These are phyloP conservation scores for Biancaea sappan DNA, from an alignment of 306 rosid genomes.

Conservation along the genomic window DNA sequence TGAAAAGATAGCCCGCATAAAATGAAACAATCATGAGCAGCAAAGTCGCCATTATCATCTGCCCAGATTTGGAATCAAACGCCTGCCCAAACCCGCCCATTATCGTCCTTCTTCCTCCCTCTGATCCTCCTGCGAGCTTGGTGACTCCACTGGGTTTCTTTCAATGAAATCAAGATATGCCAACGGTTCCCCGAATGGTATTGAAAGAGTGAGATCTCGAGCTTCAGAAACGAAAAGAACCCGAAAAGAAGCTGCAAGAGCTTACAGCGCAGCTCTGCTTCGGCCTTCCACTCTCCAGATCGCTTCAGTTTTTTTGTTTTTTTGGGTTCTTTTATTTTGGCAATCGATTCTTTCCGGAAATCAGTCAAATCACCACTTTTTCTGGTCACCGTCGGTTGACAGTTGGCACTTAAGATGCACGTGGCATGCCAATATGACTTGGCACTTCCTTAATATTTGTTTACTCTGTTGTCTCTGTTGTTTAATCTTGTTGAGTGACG, in stretches of 20 bases:
- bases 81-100: constrained; percentile 21
- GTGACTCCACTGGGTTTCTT: neutral
- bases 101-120: neutral
- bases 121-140: neutral
- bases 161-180: neutral
- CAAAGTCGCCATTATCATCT: constrained; percentile 45
- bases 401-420: constrained; percentile 17
- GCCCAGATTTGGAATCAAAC: constrained; percentile 46
- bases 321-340: no score
- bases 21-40: constrained; percentile 53
- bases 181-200: neutral
- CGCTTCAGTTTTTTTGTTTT: neutral
- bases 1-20: constrained; percentile 55
- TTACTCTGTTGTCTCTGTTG: neutral
- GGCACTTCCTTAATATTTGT: neutral
- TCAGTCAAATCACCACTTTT: neutral
- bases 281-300: neutral
- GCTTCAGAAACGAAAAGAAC: neutral
- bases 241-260: neutral
- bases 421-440: neutral
- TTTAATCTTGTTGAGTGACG: neutral
- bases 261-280: neutral
- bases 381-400: neutral
- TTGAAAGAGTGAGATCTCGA: neutral
- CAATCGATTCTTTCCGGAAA: neutral